phyloP scores from a whole-genome alignment of 257 asterid genomes.

The Solanum arcanum region DNA sequence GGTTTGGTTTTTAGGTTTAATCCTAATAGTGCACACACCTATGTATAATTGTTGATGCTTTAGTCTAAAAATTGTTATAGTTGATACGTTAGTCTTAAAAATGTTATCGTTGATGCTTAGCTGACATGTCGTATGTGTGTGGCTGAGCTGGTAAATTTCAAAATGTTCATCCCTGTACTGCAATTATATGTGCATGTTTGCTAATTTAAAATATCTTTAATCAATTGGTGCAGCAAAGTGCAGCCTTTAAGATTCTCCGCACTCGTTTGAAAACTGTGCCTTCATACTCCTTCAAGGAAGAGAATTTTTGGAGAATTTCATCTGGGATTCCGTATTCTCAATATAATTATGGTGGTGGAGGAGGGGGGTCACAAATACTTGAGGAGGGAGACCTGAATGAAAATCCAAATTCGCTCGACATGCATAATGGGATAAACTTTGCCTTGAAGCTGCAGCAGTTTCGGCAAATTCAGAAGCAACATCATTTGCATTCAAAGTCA shows the following conservation, averaged over 20 bases:
- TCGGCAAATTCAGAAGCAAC: constrained; percentile 70
- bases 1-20: not conserved
- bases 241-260: constrained; percentile 86
- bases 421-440: constrained; percentile 55
- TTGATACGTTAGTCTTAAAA: not conserved
- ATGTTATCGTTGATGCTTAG: not conserved
- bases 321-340: constrained; percentile 37
- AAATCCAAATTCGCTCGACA: constrained; percentile 29
- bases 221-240: constrained; percentile 72
- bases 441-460: constrained; percentile 57
- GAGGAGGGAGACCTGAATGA: constrained; percentile 50
- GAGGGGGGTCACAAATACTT: constrained; percentile 32
- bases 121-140: not conserved
- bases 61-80: not conserved
- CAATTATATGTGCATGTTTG: not conserved
- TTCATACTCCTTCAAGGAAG: constrained; percentile 61
- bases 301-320: constrained; percentile 30
- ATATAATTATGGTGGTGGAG: constrained; percentile 13
- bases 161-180: not conserved
- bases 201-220: not conserved
- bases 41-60: not conserved
- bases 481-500: constrained; percentile 44
- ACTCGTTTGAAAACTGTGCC: constrained; percentile 93
- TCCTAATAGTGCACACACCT: not conserved
- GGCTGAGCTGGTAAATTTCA: not conserved